These are phyloP conservation scores for Mangifera indica DNA, from an alignment of 345 rosid species.

Conservation along the genomic window DNA sequence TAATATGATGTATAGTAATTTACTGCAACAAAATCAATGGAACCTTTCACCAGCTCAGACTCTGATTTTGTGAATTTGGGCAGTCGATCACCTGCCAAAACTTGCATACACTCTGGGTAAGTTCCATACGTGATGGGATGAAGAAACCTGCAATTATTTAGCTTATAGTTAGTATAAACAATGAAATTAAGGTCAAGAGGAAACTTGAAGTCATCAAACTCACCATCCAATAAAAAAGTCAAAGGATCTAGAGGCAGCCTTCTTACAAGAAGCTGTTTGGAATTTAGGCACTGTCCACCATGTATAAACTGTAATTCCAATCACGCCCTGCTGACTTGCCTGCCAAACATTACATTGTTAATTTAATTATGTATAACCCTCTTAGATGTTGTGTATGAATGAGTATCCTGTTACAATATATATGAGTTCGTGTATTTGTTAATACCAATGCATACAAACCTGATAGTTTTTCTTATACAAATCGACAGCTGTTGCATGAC, in stretches of 20 bases:
- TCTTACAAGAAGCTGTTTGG: constrained; percentile 24
- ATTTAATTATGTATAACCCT: background rate
- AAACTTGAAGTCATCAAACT: background rate
- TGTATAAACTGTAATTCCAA: constrained; percentile 38
- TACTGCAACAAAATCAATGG: constrained; percentile 55
- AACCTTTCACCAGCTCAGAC: constrained; percentile 52
- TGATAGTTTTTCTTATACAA: constrained; percentile 39
- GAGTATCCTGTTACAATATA: background rate
- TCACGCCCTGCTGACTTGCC: constrained; percentile 42
- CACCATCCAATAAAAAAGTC: constrained; percentile 55
- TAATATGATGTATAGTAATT: constrained; percentile 53
- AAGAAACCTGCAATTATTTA: constrained; percentile 30
- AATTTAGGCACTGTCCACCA: constrained; percentile 42
- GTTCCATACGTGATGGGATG: constrained; percentile 50
- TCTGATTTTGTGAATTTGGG: constrained; percentile 49
- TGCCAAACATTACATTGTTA: background rate
- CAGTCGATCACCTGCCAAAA: constrained; percentile 43
- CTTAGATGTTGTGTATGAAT: no score
- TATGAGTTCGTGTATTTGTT: background rate
- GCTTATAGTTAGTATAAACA: background rate
- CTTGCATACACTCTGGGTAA: constrained; percentile 43
- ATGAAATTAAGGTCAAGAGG: background rate
- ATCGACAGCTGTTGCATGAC: constrained; percentile 37
- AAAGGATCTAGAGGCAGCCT: constrained; percentile 38
- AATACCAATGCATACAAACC: constrained; percentile 18